Base-by-base conservation (phyloP, 306 rosid genomes). In the Fragaria nilgerrensis region DNA sequence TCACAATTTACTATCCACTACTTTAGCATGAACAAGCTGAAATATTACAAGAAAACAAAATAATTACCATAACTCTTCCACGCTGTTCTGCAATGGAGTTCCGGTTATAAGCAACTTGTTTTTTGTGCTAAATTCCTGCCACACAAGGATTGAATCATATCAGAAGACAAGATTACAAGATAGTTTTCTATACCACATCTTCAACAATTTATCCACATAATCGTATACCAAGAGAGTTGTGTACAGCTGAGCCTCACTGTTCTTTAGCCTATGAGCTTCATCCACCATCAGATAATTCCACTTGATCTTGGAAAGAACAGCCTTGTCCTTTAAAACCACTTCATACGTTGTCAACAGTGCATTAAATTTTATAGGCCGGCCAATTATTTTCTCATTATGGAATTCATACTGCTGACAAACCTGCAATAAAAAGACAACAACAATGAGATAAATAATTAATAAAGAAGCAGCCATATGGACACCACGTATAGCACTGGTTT, bases 261-360 rank as follows among this genome's bases (percentile, higher is more conserved):
- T 96, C 84, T 96, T 96, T 75, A 96, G 90, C 79, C 99, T 92
- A 87, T 96, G 99, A 68, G 99, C 99, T 85, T 96, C 99, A 87
- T 96, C 99, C 56, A 96, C 99, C 99, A 96, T 96, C 86, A 96
- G 83, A 85, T 96, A 96, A 81, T 12, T 92, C 99, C 99, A 96
- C 85, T 83, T 96, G 64, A 93, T 89, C 87, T 93, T 96, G 81
- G 98, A 96, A 75, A 96, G 97, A 77, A 89, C 90, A 16, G 90
- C 97, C 84, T 91, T 93, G 80, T 96, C 99, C 83, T 96, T 96
- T 80, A 96, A 79, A 86, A 96, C 90, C 41, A 96, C 99, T 87
- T 96, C 99, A 82, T 96, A 96, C 20, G 99, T 96, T 10, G 99
- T 96, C 90, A 96, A 82, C 73, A 96, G 81, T 0, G 98, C 84